Percentiles rank a stretch among this genome's conserved stretches.
Conservation (phyloP, 2,329 filamentous ascomycete genomes). For the Colletotrichum camelliae region DNA sequence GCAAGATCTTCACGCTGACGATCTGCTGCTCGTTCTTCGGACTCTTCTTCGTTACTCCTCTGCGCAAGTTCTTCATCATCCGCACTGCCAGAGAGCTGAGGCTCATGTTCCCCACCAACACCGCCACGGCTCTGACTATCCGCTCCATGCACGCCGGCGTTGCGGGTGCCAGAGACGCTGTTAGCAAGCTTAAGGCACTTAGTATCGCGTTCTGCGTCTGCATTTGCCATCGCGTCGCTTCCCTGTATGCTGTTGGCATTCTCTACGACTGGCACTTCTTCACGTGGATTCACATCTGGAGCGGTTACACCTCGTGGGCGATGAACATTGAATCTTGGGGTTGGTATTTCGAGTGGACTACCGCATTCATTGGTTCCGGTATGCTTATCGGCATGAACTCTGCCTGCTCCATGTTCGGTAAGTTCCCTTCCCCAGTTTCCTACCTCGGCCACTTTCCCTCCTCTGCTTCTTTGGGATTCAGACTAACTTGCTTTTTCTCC, state of each 20-base stretch:
- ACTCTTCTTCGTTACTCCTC: slow-evolving; percentile 66
- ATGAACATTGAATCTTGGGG: slow-evolving; percentile 65
- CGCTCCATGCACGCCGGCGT: slow-evolving; percentile 66
- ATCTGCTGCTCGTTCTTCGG: slow-evolving; percentile 69
- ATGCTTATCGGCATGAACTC: slow-evolving; percentile 59
- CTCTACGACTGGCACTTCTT: slow-evolving; percentile 64
- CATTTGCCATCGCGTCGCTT: slow-evolving; percentile 58
- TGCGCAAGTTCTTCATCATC: slow-evolving; percentile 73
- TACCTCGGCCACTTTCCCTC: rapidly evolving
- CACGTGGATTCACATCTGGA: slow-evolving; percentile 61
- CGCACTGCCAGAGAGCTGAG: slow-evolving; percentile 66
- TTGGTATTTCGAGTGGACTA: slow-evolving; percentile 64
- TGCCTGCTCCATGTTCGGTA: slow-evolving; percentile 59
- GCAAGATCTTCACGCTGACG: slow-evolving; percentile 63
- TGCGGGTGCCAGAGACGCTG: slow-evolving; percentile 55
- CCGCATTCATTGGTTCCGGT: slow-evolving; percentile 65
- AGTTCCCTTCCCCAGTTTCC: not conserved
- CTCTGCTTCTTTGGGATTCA: not conserved
- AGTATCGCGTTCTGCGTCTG: slow-evolving; percentile 54
- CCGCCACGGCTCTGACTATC: slow-evolving; percentile 66
- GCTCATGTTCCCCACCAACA: slow-evolving; percentile 64
- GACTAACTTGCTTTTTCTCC: not conserved
- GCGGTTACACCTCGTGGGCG: slow-evolving; percentile 53
- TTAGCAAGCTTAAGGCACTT: slow-evolving; percentile 62
- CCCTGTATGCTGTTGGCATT: slow-evolving; percentile 64